Evolutionary conservation across 2,329 filamentous ascomycete species (phyloP), one percentile per base, ranked within the genome.

Genomic region (Sarocladiaceae sp.): DNA sequence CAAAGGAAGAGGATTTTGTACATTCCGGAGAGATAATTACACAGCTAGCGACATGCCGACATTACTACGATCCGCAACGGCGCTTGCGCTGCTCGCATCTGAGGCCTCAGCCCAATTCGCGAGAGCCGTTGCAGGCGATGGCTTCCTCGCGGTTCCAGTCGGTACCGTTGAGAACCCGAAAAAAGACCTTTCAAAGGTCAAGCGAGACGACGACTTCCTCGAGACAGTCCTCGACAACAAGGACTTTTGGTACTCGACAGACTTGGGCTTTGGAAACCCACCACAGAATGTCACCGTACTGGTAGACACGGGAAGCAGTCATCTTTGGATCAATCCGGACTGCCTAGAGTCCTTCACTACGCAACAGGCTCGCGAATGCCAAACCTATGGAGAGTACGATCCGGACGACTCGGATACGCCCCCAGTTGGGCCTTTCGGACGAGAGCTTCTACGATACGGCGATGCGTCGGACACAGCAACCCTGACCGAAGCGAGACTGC

Each of bases 321-420:
- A 79, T 60, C 70, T 80, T 7, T 81, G 78, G 78, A 74, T 80
- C 39, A 77, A 80, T 54, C 77, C 78, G 1, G 64, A 72, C 50
- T 81, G 78, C 59, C 50, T 59, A 3, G 67, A 66, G 4, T 67
- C 75, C 0, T 67, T 63, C 5, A 63, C 64, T 5, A 55, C 63
- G 6, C 57, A 58, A 1, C 65, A 73, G 31, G 57, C 61, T 3
- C 51, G 63, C 0, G 67, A 72, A 42, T 80, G 77, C 59, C 12
- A 55, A 0, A 35, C 56, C 0, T 74, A 74, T 50, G 71, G 76
- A 3, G 63, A 67, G 36, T 80, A 78, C 57, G 65, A 77, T 36
- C 72, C 72, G 4, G 52, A 51, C 1, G 60, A 66, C 46, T 79
- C 76, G 15, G 59, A 60, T 4, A 70, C 68, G 6, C 70, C 69